Evolutionary conservation across 1,284 basidiomycete genomes (phyloP), one percentile per base, ranked within the genome.

Genomic region (Inonotus hispidus): DNA sequence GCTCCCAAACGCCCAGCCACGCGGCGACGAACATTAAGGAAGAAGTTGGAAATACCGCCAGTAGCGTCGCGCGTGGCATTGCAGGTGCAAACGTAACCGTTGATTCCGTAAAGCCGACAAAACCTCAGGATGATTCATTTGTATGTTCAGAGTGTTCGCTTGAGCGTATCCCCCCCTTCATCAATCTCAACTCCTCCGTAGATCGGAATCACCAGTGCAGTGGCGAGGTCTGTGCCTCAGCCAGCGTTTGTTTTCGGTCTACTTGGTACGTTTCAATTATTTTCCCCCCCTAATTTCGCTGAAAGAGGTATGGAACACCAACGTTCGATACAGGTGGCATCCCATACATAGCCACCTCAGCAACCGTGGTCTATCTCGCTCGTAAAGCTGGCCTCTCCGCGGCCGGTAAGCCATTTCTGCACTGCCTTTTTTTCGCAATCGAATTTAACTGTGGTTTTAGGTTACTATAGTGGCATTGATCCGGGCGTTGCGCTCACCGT

Each of bases 311-410:
- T 8, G 5, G 25, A 35, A 11, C 14, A 27, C 11, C n/a, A 27
- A 52, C 35, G 49, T 27, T 47, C n/a, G 8, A 25, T 49, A n/a
- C 35, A 66, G 78, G 91, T 37, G 85, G 86, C 14, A 67, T 96
- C 16, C 94, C 94, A 0, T 97, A 98, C 72, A 69, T 96, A 58
- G 90, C 84, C 23, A 88, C 95, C 0, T 82, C 92, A 0, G 78
- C 79, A 0, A 87, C 89, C 0, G 93, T 92, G 2, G 79, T 94
- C 60, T 93, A 92, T 70, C 82, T 93, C 37, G 89, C 93, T 0
- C 82, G 86, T 50, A 83, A 95, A 72, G 92, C 94, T 8, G 83
- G 85, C 47, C 69, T 86, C 16, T 87, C 87, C 14, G 78, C 85
- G 2, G 71, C 78, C 11, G 77, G 81, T 77, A 66, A 60, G 73